Evolutionary conservation across 805 yeast species (phyloP).

Genomic region (Wickerhamomyces tratensis): DNA sequence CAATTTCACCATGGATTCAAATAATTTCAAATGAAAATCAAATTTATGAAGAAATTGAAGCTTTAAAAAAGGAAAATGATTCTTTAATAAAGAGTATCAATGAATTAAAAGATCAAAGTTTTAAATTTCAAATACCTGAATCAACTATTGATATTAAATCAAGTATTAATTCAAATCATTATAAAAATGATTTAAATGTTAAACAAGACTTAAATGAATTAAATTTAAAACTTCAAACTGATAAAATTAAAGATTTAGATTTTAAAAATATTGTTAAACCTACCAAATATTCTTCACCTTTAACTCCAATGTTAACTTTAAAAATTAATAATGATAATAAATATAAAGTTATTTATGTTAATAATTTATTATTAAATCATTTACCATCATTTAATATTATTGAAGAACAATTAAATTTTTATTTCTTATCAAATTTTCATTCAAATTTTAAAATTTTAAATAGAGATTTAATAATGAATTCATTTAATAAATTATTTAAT

Average conservation of each 20-base stretch:
- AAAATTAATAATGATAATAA: slow-evolving; percentile 1
- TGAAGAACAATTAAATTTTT: slow-evolving; percentile 7
- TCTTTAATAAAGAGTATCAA: slow-evolving; percentile 8
- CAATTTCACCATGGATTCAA: slow-evolving; percentile 14
- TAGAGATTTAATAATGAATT: background rate
- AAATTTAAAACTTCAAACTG: background rate
- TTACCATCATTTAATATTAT: slow-evolving; percentile 6
- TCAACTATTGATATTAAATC: too few species aligned
- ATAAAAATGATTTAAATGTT: too few species aligned
- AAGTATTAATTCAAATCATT: too few species aligned
- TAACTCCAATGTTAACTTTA: slow-evolving; percentile 3
- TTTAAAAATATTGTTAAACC: background rate
- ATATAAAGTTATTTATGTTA: background rate
- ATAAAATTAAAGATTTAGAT: background rate
- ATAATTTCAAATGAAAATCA: slow-evolving; percentile 11
- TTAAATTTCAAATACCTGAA: background rate
- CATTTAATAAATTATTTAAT: slow-evolving; percentile 7
- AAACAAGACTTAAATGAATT: background rate
- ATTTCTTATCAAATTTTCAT: slow-evolving; percentile 8
- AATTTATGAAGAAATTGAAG: slow-evolving; percentile 13
- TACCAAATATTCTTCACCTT: slow-evolving; percentile 1
- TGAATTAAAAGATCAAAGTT: slow-evolving; percentile 3
- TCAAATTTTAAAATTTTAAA: slow-evolving; percentile 8
- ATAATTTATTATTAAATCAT: slow-evolving; percentile 1
- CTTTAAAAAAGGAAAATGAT: slow-evolving; percentile 10